phyloP scores from a whole-genome alignment of 768 basidiomycete species.

The Termitomyces sp. region DNA sequence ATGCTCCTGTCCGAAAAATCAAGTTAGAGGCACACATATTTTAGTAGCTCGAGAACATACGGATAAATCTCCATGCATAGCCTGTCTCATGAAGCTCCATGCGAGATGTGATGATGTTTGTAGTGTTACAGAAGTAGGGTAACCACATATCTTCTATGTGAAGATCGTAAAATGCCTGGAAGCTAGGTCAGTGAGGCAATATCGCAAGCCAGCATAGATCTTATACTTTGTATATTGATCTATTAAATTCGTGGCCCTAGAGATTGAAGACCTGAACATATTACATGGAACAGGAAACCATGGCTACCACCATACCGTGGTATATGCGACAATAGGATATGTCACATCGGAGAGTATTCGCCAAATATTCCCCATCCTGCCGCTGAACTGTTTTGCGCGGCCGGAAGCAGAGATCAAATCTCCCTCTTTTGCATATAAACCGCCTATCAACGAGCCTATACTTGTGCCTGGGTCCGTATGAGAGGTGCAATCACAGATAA shows the following conservation, averaged over 20 bases:
- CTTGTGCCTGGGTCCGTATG: constrained; percentile 55
- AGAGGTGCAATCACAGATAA: neutral
- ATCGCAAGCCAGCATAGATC: neutral
- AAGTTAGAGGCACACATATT: neutral
- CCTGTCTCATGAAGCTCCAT: constrained; percentile 99
- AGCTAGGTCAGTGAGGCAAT: neutral
- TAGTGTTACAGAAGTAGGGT: constrained; percentile 96
- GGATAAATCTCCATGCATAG: constrained; percentile 96
- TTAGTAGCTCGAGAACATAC: constrained; percentile 30
- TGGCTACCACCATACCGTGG: constrained; percentile 42
- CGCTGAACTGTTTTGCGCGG: constrained; percentile 86
- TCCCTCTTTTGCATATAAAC: constrained; percentile 91
- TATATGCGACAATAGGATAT: constrained; percentile 89
- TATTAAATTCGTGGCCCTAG: constrained; percentile 92
- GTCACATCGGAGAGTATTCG: constrained; percentile 90
- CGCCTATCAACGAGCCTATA: constrained; percentile 90
- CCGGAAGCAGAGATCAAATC: constrained; percentile 83
- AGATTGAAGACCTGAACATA: constrained; percentile 5
- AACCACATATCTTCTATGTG: constrained; percentile 99
- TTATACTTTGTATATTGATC: constrained; percentile 82
- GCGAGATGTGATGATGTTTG: constrained; percentile 90
- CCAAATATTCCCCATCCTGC: constrained; percentile 92
- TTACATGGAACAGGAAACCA: neutral
- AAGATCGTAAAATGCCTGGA: constrained; percentile 83
- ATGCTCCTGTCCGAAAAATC: constrained; percentile 55